Percentiles rank a stretch among this genome's conserved stretches.
Evolutionary conservation across 192 early-diverging fungal species (phyloP).

Genomic region (Jimgerdemannia flammicorona): DNA sequence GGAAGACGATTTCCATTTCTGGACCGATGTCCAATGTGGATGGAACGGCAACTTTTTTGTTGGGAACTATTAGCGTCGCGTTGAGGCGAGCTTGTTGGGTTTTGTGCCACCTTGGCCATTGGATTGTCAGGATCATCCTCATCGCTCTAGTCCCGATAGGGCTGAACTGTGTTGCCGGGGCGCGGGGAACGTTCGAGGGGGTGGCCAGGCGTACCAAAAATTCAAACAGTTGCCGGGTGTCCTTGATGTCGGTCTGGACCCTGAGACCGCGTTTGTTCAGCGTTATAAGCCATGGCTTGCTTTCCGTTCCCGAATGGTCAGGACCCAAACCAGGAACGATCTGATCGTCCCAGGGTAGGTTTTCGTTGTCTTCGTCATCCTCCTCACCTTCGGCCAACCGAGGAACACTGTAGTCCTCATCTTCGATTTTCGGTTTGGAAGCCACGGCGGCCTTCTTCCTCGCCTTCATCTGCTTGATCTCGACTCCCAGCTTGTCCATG

Average conservation of each 20-base stretch:
- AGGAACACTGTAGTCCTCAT: too few relatives aligned
- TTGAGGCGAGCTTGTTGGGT: too few relatives aligned
- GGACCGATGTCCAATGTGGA: too few relatives aligned
- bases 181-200: neutral
- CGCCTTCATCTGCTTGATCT: neutral
- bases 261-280: neutral
- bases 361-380: neutral
- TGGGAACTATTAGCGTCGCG: too few relatives aligned
- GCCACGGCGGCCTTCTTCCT: neutral
- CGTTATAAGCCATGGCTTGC: neutral
- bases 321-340: neutral
- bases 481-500: neutral
- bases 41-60: too few relatives aligned
- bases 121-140: neutral
- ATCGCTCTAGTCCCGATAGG: neutral
- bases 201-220: neutral
- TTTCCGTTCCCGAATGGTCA: neutral
- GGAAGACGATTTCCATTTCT: too few relatives aligned
- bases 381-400: neutral
- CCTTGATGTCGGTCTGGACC: neutral
- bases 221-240: neutral
- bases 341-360: neutral
- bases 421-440: too few relatives aligned
- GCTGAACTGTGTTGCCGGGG: neutral
- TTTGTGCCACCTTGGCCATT: too few relatives aligned